Base-by-base conservation (phyloP, 2,329 filamentous ascomycete species). In the Ophiostoma australiae region DNA sequence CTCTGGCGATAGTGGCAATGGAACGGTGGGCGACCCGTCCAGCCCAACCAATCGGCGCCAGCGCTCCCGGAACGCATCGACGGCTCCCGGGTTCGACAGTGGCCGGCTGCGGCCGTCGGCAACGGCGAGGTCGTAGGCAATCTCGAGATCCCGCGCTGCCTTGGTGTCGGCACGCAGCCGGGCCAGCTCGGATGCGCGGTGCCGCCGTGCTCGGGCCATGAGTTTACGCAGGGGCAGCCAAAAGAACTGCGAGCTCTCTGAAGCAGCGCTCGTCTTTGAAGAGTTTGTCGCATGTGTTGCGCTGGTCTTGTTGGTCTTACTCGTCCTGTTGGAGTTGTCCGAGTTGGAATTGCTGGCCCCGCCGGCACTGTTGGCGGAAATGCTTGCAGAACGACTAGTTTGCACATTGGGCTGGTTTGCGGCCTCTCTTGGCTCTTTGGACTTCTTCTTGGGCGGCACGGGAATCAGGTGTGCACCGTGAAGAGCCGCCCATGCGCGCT, bases 401-500 rank as follows among this genome's bases (percentile, higher is more conserved):
- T 55, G 31, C 3, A 33, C 1, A 7, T 17, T 10, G 0, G 41
- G 23, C 33, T 67, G 63, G 7, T 3, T 17, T 10, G 37, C 23
- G 20, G 37, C 2, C 27, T n/a, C 35, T 17, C 67, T 41, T 10
- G 55, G 31, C 11, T 70, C 58, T 35, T 68, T 61, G 4, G 66
- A 1, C 44, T 71, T 48, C 11, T 69, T 69, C 55, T 31, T 52
- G 27, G 68, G 68, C 20, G 68, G 68, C 15, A 35, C n/a, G 1
- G 79, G 81, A 27, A 82, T 82, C 35, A 84, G 73, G 79, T 81
- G 83, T 15, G 72, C 72, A 65, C 80, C 81, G n/a, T 84, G 81
- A 5, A 86, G 77, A 0, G 81, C 81, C 0, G 79, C 74, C 84
- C 84, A 86, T 0, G 81, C 82, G 1, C 83, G 78, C 73, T 86